These are phyloP conservation scores for Cadophora sp. DNA, from an alignment of 2,329 filamentous ascomycete species.

Conservation along the genomic window DNA sequence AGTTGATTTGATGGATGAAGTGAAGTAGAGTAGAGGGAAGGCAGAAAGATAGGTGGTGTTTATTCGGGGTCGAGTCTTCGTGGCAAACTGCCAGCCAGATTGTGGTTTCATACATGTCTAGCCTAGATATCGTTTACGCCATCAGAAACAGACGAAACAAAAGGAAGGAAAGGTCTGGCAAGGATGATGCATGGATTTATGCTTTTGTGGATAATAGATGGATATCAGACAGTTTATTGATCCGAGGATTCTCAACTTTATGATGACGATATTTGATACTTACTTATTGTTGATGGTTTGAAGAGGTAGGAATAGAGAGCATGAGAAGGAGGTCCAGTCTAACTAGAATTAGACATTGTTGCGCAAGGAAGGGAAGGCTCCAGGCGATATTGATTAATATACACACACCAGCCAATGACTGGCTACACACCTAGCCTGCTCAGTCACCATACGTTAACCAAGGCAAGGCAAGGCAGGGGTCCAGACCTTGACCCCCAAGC, in stretches of 20 bases:
- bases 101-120: conserved; percentile 10
- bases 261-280: neutral
- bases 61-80: neutral
- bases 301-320: no score
- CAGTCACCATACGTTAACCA: neutral
- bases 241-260: no score
- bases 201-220: neutral
- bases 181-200: neutral
- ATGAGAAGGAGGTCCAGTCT: neutral
- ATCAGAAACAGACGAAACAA: conserved; percentile 1
- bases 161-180: neutral
- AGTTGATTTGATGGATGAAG: no score
- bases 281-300: neutral
- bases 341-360: neutral
- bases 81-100: neutral
- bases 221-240: no score
- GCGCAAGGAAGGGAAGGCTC: neutral
- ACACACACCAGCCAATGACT: neutral
- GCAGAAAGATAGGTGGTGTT: neutral
- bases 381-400: neutral
- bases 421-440: neutral
- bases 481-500: neutral
- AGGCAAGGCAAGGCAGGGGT: neutral
- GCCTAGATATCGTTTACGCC: neutral
- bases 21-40: neutral